These are phyloP conservation scores for Talaromyces rugulosus DNA, from an alignment of 2,329 filamentous ascomycete species.

Conservation along the genomic window DNA sequence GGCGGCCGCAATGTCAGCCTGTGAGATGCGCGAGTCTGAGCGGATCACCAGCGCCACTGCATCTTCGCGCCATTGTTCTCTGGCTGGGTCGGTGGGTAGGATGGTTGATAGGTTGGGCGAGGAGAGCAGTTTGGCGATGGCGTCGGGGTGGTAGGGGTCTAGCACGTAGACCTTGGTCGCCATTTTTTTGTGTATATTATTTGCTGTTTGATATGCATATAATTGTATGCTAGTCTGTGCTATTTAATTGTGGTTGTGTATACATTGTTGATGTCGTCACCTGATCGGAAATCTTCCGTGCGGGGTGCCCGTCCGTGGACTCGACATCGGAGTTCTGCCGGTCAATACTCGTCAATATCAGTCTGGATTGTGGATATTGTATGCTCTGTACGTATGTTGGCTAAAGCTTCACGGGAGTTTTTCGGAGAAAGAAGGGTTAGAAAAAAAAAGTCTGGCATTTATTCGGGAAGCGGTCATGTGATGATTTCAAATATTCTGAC, in stretches of 20 bases:
- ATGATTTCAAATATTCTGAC: too few relatives aligned
- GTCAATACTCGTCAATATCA: not conserved
- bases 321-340: not conserved
- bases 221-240: not conserved
- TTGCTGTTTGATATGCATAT: not conserved
- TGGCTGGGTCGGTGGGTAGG: slow-evolving; percentile 16
- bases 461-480: too few relatives aligned
- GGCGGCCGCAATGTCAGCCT: slow-evolving; percentile 19
- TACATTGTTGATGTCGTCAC: not conserved
- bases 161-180: slow-evolving; percentile 11
- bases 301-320: not conserved
- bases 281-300: slow-evolving; percentile 1
- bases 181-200: not conserved
- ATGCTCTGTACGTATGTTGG: too few relatives aligned
- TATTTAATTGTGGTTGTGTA: not conserved
- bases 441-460: too few relatives aligned
- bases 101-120: slow-evolving; percentile 17
- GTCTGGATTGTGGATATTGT: not conserved
- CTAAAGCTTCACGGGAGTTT: too few relatives aligned
- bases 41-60: slow-evolving; percentile 22
- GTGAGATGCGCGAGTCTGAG: slow-evolving; percentile 19
- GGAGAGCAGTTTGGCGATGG: slow-evolving; percentile 17
- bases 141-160: slow-evolving; percentile 26
- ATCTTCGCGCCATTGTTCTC: slow-evolving; percentile 16
- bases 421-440: too few relatives aligned